Conservation (phyloP, 768 basidiomycete genomes). For the Tephrocybe sp. region DNA sequence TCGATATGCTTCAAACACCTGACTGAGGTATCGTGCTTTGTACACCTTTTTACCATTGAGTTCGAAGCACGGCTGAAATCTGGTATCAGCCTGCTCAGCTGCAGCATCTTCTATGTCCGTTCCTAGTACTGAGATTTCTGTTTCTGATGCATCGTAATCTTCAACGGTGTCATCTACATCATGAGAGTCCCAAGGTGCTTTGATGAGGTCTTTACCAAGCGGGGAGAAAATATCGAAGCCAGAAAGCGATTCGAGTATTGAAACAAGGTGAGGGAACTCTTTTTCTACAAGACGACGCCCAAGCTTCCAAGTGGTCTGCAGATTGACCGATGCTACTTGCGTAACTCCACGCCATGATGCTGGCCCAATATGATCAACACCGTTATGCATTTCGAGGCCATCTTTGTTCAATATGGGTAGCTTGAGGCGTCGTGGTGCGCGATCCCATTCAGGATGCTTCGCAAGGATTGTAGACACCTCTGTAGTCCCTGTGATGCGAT, state of each 20-base stretch:
- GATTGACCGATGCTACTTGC: slow-evolving; percentile 20
- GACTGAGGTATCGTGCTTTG: not conserved
- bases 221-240: not conserved
- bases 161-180: slow-evolving; percentile 5
- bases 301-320: slow-evolving; percentile 19
- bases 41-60: not conserved
- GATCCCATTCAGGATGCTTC: slow-evolving; percentile 38
- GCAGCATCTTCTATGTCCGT: not conserved
- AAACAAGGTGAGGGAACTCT: not conserved
- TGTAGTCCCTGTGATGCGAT: slow-evolving; percentile 27
- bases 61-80: not conserved
- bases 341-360: slow-evolving; percentile 34
- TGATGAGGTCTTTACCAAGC: not conserved
- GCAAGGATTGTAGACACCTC: slow-evolving; percentile 35
- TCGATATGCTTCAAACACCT: not conserved
- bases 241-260: not conserved
- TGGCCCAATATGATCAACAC: slow-evolving; percentile 35
- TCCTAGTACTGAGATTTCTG: not conserved
- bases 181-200: not conserved
- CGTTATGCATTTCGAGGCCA: slow-evolving; percentile 18
- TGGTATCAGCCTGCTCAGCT: not conserved
- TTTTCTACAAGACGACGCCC: not conserved
- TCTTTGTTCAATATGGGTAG: slow-evolving; percentile 26
- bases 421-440: slow-evolving; percentile 30
- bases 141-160: not conserved